Percentiles rank a stretch among this genome's conserved stretches.
Evolutionary conservation across 2,329 filamentous ascomycete species (phyloP).

Genomic region (Pyrenochaeta sp.): DNA sequence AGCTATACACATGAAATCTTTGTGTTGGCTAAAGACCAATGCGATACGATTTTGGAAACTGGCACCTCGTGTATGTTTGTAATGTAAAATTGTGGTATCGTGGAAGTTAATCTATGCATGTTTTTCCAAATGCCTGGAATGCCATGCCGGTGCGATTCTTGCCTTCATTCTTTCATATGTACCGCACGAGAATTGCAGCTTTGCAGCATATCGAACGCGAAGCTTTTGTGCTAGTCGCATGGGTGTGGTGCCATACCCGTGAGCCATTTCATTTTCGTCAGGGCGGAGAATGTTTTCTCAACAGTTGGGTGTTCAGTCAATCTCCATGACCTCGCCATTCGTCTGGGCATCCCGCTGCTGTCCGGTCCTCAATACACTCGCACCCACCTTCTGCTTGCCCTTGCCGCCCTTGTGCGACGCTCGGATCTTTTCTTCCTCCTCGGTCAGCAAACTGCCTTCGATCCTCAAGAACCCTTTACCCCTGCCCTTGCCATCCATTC

Average conservation of each 20-base stretch:
- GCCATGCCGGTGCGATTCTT: background rate
- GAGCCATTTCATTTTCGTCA: background rate
- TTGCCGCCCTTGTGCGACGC: conserved; percentile 17
- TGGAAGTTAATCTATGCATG: background rate
- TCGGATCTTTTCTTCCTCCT: conserved; percentile 54
- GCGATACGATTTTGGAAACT: no score
- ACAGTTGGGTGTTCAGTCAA: conserved; percentile 5
- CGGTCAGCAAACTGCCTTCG: conserved; percentile 85
- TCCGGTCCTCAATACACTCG: conserved; percentile 1
- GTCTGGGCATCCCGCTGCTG: background rate
- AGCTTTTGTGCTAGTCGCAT: background rate
- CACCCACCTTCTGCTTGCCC: conserved; percentile 18
- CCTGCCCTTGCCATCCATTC: conserved; percentile 68
- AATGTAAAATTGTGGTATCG: background rate
- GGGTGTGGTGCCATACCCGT: background rate
- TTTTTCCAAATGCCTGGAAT: background rate
- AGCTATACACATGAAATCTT: no score
- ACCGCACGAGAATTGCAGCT: no score
- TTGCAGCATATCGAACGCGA: no score
- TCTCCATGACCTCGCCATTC: conserved; percentile 15
- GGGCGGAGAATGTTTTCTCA: background rate
- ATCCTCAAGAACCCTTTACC: conserved; percentile 82
- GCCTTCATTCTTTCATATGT: conserved; percentile 1
- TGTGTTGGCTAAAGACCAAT: no score
- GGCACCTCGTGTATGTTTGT: background rate